A percentile compares a stretch with the other conserved stretches of the same genome.
Conservation (phyloP, 1,284 basidiomycete species). For the Leccinum pachyderme region DNA sequence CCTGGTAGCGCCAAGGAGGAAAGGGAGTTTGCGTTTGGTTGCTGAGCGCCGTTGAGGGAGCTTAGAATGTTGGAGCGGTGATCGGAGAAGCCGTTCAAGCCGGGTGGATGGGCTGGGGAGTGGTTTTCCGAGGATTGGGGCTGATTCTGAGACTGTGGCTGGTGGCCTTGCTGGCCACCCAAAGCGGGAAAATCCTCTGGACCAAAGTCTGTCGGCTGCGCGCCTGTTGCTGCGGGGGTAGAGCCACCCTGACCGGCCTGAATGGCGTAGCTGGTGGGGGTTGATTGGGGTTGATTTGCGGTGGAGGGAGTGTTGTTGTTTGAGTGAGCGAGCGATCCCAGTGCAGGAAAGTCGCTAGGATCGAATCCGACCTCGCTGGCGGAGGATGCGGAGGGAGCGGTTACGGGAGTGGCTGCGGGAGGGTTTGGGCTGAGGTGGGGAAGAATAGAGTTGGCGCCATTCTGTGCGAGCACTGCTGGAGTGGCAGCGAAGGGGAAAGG, state of each 20-base stretch:
- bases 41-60: constrained; percentile 39
- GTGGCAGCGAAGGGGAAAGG: constrained; percentile 51
- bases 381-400: constrained; percentile 59
- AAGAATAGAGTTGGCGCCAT: constrained; percentile 50
- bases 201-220: constrained; percentile 66
- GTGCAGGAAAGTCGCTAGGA: constrained; percentile 82
- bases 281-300: constrained; percentile 34
- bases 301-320: constrained; percentile 30
- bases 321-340: constrained; percentile 57
- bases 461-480: constrained; percentile 49
- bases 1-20: constrained; percentile 21
- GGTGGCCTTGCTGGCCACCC: constrained; percentile 51
- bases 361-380: constrained; percentile 75
- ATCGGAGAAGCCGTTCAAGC: constrained; percentile 63
- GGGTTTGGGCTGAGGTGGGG: constrained; percentile 54
- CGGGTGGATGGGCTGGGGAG: constrained; percentile 58
- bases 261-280: constrained; percentile 65
- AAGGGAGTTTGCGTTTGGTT: constrained; percentile 21
- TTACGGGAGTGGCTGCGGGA: constrained; percentile 39
- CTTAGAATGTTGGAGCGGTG: constrained; percentile 58
- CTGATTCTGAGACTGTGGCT: constrained; percentile 34
- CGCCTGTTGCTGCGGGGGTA: constrained; percentile 38
- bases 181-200: constrained; percentile 83
- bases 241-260: constrained; percentile 65
- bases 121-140: constrained; percentile 38